These are phyloP conservation scores for Eugenia klotzschiana DNA, from an alignment of 441 rosid genomes.

Conservation along the genomic window DNA sequence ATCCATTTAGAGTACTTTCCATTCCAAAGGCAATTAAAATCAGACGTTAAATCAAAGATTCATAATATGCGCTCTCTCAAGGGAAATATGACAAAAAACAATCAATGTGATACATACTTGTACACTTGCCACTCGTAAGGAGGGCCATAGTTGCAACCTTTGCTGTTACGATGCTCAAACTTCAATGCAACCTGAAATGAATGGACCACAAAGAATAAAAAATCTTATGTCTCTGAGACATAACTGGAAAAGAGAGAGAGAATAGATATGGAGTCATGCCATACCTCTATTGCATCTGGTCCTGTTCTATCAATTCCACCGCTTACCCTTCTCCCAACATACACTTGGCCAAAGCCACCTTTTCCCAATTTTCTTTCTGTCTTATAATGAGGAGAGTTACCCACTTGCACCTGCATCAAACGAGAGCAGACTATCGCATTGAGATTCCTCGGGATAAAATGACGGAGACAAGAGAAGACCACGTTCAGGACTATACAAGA, in stretches of 20 bases:
- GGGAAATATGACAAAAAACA: background rate
- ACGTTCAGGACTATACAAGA: background rate
- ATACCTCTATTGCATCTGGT: conserved; percentile 87
- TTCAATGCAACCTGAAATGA: conserved; percentile 71
- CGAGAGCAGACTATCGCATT: background rate
- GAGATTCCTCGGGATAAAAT: background rate
- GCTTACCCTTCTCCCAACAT: conserved; percentile 72
- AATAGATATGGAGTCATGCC: background rate
- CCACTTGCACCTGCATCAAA: conserved; percentile 54
- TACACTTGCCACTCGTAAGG: conserved; percentile 99
- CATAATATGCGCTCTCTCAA: background rate
- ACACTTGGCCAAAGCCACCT: conserved; percentile 97
- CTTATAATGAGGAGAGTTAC: conserved; percentile 78
- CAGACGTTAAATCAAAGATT: background rate
- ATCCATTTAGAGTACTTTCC: conserved; percentile 60
- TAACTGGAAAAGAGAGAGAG: background rate
- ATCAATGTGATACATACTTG: conserved; percentile 31
- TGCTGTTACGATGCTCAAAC: conserved; percentile 86
- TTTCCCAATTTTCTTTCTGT: conserved; percentile 82
- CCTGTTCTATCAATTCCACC: conserved; percentile 78
- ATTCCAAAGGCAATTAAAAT: background rate
- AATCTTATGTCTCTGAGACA: background rate
- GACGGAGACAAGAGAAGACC: background rate
- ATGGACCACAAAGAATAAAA: background rate
- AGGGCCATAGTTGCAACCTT: conserved; percentile 94